Evolutionary conservation across 495 filamentous ascomycete species (phyloP), one percentile per base, ranked within the genome.

Genomic region (Aspergillus bridgeri): DNA sequence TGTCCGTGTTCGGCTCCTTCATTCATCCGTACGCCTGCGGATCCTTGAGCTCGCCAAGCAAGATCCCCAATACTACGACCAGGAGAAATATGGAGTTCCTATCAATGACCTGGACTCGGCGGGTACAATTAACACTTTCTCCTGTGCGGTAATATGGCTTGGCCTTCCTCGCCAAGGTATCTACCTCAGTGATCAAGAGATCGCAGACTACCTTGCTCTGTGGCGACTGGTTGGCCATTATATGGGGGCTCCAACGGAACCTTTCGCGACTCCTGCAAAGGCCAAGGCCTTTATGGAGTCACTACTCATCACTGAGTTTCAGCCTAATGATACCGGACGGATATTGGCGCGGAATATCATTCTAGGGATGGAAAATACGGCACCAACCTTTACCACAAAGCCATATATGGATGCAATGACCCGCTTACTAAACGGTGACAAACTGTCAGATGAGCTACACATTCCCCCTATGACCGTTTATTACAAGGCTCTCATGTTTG

Each of bases 101-200:
- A 81, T 90, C 61, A 91, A 88, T 68, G 81, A 88, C 58, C 75
- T 91, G 8, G 88, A 91, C 69, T 79, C 74, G 42, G 80, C 90
- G 25, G 82, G 68, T 42, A 90, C 89, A 19, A 83, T 89, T 60
- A 70, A 64, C 45, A 79, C 83, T 5, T 91, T 91, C 71, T 85
- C 78, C 9, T 75, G 84, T 9, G 78, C 79, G 0, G 61, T 89
- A 5, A 81, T 91, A 56, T 90, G 80, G 77, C 62, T 88, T 20
- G 76, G 79, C n/a, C 76, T 90, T 5, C 89, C 87, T 0, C 76
- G 82, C 0, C 86, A 89, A 67, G 88, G 86, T 17, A 82, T 91
- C 60, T 84, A 72, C 51, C 65, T 87, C 13, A 69, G 73, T 0
- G 44, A 75, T 20, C 74, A 80, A 20, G 88, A 92, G 59, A 80